A percentile compares a stretch with the other conserved stretches of the same genome.
Conservation (phyloP, 345 rosid species). For the Eucalyptus pauciflora region DNA sequence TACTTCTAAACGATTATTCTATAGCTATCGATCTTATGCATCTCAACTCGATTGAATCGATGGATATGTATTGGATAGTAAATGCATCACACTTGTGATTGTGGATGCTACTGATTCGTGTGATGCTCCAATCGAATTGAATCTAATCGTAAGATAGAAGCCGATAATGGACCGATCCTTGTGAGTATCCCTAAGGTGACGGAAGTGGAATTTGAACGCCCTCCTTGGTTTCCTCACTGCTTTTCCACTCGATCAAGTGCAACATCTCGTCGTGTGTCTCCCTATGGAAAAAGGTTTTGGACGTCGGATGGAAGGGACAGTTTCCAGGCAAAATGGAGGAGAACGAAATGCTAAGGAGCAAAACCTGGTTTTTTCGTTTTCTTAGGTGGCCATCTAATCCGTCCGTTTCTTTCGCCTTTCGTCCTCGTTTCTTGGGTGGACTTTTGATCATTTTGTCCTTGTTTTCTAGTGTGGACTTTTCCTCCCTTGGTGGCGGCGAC, state of each 20-base stretch:
- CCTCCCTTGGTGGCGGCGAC: neutral
- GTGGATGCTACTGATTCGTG: fast-evolving
- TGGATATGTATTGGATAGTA: fast-evolving
- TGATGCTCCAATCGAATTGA: neutral
- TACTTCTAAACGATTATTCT: neutral
- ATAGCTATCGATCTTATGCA: neutral
- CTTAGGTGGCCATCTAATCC: neutral
- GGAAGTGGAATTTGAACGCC: neutral
- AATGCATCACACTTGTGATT: fast-evolving
- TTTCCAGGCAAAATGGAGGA: neutral
- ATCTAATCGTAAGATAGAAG: fast-evolving
- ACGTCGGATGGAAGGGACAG: neutral
- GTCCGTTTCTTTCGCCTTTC: neutral
- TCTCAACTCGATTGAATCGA: neutral
- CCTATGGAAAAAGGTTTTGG: neutral
- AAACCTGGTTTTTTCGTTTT: neutral
- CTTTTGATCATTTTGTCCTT: neutral
- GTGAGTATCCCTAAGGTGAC: neutral
- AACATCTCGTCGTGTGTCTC: neutral
- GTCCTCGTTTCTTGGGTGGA: neutral
- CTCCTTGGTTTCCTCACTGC: neutral
- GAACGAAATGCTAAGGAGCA: neutral
- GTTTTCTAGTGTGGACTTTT: neutral
- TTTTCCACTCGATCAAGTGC: neutral
- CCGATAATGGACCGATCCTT: neutral